Percentiles rank a stretch among this genome's conserved stretches.
phyloP scores from a whole-genome alignment of 192 early-diverging fungal species.

The Backusella tarrabulga region DNA sequence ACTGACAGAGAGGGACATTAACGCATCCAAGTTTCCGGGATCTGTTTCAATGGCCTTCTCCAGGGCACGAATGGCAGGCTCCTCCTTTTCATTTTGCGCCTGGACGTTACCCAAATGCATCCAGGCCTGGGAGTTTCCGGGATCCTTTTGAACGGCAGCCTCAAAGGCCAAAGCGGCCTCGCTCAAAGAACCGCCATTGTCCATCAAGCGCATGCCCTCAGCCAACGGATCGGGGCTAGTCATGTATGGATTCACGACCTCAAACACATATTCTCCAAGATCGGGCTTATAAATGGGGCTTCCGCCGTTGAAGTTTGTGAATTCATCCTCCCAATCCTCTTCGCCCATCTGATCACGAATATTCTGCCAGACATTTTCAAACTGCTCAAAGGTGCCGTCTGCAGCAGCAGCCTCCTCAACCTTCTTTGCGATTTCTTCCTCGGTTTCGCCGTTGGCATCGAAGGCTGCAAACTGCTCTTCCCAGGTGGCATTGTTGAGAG shows the following conservation, averaged over 20 bases:
- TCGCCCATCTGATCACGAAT: constrained; percentile 15
- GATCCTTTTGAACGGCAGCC: constrained; percentile 80
- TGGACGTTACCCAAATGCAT: constrained; percentile 87
- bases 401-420: constrained; percentile 40
- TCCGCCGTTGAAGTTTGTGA: constrained; percentile 44
- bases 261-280: constrained; percentile 82
- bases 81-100: constrained; percentile 98
- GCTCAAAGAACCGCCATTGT: constrained; percentile 63
- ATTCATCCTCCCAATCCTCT: constrained; percentile 49
- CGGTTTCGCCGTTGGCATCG: constrained; percentile 30
- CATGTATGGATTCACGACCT: constrained; percentile 73
- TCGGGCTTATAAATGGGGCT: constrained; percentile 54
- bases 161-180: constrained; percentile 93
- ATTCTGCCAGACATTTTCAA: constrained; percentile 55
- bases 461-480: constrained; percentile 59
- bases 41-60: constrained; percentile 81
- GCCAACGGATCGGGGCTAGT: constrained; percentile 55
- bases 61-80: constrained; percentile 89
- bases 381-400: constrained; percentile 37
- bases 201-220: constrained; percentile 54
- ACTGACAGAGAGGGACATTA: constrained; percentile 85
- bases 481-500: constrained; percentile 49
- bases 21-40: constrained; percentile 60
- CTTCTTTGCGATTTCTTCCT: constrained; percentile 33
- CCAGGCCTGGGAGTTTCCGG: constrained; percentile 82